Conservation (phyloP, 495 filamentous ascomycete species). For the Trichoderma orchidacearum region DNA sequence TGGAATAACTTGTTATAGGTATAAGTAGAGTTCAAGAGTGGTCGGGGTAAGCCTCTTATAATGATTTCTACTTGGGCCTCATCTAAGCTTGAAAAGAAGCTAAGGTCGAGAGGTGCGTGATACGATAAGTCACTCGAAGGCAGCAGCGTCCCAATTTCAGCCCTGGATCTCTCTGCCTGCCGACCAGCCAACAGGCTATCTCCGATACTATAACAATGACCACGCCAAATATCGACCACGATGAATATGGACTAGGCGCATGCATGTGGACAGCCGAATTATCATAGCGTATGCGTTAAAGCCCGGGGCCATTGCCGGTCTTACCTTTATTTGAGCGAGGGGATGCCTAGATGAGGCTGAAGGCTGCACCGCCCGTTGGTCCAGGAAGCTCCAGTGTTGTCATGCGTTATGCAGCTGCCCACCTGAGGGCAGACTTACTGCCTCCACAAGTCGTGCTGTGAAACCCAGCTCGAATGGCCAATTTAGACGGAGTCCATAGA, state of each 20-base stretch:
- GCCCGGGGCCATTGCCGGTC: not conserved
- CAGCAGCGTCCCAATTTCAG: not conserved
- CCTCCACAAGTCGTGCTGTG: not conserved
- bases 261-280: not conserved
- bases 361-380: not conserved
- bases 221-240: too few relatives aligned
- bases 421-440: not conserved
- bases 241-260: not conserved
- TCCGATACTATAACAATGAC: not conserved
- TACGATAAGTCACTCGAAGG: not conserved
- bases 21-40: too few relatives aligned
- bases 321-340: not conserved
- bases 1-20: too few relatives aligned
- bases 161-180: not conserved
- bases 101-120: too few relatives aligned
- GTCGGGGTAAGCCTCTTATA: too few relatives aligned
- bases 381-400: not conserved
- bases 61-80: too few relatives aligned
- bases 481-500: too few relatives aligned
- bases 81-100: too few relatives aligned
- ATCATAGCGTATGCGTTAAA: not conserved
- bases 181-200: not conserved
- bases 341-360: not conserved
- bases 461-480: not conserved
- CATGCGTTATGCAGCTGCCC: not conserved